Evolutionary conservation across 768 basidiomycete genomes (phyloP), one percentile per base, ranked within the genome.

Genomic region (Pleurotus eryngii): DNA sequence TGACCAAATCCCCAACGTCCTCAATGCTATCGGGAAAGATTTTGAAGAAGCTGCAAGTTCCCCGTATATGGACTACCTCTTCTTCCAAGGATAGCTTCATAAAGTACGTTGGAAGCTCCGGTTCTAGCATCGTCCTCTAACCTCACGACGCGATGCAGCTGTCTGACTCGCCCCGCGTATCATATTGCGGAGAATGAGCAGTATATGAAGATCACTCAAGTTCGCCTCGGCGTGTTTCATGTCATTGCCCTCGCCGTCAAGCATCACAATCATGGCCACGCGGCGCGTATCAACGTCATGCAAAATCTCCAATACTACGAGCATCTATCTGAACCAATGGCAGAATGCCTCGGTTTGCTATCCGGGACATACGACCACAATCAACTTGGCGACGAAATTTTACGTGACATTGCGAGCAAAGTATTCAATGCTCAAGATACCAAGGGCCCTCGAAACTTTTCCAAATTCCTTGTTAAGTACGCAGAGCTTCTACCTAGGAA

Each of bases 251-350:
- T 89, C 49, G 89, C 96, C 0, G 93, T 98, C 59, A 98, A 98
- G 68, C 84, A 89, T 63, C 95, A 98, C 60, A 85, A 82, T 3
- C 95, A 98, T 62, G 78, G 82, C 1, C 82, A 90, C 60, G 85
- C 87, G 18, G 91, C 92, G 0, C 94, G 96, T 66, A 95, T 90
- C 59, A 83, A 81, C 59, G 91, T 99, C 71, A 90, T 96, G 72
- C 95, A 97, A 67, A 85, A 83, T 47, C 76, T 99, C 12, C 94
- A 95, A 59, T 96, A 95, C 70, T 92, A 87, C 62, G 97, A 99
- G 63, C 96, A 98, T 66, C 82, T 97, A 18, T 85, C 92, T 0
- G 96, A 98, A 65, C 87, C 90, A 1, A 90, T 98, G 86, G 96
- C 97, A 0, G 96, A 98, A 62, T 86, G 90, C 47, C 78, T 98